Base-by-base conservation (phyloP, 441 rosid genomes). In the Kokia cookei region DNA sequence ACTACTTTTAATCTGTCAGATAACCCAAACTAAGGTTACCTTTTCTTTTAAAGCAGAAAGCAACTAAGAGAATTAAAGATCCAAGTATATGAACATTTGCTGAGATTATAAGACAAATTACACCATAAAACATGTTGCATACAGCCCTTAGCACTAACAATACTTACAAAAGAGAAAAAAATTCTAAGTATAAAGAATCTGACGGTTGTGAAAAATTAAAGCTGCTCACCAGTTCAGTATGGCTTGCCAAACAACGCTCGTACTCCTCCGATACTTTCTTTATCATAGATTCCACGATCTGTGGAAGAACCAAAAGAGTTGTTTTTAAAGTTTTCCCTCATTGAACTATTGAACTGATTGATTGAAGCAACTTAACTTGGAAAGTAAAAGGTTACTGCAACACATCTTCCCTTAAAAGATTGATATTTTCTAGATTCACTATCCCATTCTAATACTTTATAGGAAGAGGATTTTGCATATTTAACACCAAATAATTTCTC, bases 241-340 rank as follows among this genome's bases (percentile, higher is more conserved):
- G 86, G 76, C 71, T 82, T 62, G 86, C 79, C 55, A 88, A 72
- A 57, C 86, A 88, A 70, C 70, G 85, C 63, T 82, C 88, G 74
- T 88, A 80, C 79, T 88, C 94, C 87, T 86, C 89, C 78, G 85
- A 75, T 55, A 90, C 86, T 80, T 84, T 90, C 69, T 72, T 72
- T 69, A 90, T 65, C 84, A 90, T 83, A 82, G 88, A 86, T 72
- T 88, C 94, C 84, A 95, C 95, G 78, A 93, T 77, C 99, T 95
- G 88, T 76, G 50, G 59, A 17, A 67, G 47, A 32, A 79, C 67
- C 19, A 62, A 42, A 29, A 73, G 42, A 7, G 37, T n/a, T 9
- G 17, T 63, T 70, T n/a, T 15, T 43, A 37, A 55, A 42, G 51
- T 42, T 63, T 50, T 27, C 15, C 43, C 9, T 51, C 27, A 5